Evolutionary conservation across 2,329 filamentous ascomycete species (phyloP), one percentile per base, ranked within the genome.

Genomic region (Cercospora sp.): DNA sequence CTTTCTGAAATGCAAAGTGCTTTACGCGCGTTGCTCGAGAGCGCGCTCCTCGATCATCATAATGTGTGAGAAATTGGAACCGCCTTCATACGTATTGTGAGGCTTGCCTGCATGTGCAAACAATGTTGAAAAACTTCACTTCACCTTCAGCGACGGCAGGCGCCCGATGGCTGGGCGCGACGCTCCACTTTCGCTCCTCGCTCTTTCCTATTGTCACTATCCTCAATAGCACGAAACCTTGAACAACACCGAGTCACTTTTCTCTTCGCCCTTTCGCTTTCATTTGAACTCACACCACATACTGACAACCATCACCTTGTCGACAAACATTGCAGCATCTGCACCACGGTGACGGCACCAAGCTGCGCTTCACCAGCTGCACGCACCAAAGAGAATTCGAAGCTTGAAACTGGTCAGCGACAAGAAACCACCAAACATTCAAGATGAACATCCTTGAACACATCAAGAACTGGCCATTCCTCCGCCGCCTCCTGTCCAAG

Each of bases 401-500:
- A 61, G 18, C 58, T 10, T 61, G 32, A 24, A 21, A 61, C 49
- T 5, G 5, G 24, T 55, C 24, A 16, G 13, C 49, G n/a, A 51
- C 37, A n/a, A 26, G 7, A 21, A 32, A 67, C 61, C 16, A 21
- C 9, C 26, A 55, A 61, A 40, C 16, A 28, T 43, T n/a, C 43
- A 69, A 34, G 30, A 64, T 59, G 32, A 34, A 65, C 30, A 64
- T 58, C 12, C 64, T 66, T 13, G 55, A 61, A 5, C 43, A 21
- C 45, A 64, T 49, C 55, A 63, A 37, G 34, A 37, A 58, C 37
- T 69, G 64, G 61, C 28, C 58, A 13, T 49, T 61, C n/a, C 30
- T 68, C 13, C 63, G 63, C 12, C 60, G 57, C 10, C 21, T 69
- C 18, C 59, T 63, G 61, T 62, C 45, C 37, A 43, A 66, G 18